Evolutionary conservation across 2,329 filamentous ascomycete genomes (phyloP), one percentile per base, ranked within the genome.

Genomic region (Neurospora sp.): DNA sequence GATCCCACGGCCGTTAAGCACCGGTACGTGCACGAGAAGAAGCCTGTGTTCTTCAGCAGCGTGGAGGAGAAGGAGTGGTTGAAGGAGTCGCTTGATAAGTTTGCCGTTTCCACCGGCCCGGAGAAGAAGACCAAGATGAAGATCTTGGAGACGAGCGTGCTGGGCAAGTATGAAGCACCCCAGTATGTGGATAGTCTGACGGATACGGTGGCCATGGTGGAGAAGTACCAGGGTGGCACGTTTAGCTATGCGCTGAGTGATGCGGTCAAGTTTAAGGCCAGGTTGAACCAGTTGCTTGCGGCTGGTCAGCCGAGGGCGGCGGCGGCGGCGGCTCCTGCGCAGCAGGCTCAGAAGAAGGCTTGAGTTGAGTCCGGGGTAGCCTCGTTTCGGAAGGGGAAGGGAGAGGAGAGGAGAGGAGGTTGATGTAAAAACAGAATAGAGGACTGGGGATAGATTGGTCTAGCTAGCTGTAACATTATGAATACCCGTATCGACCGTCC

Each of bases 41-140:
- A 73, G 70, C 81, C 80, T n/a, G 71, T 81, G 4, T 82, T 82
- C 70, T 79, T 83, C 72, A 78, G 81, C 70, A 77, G 74, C 23
- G 33, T 72, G 38, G 77, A 75, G 69, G 78, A 78, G 76, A 78
- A 77, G 74, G 74, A 74, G 38, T 78, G 75, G 75, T 68, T 77
- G 67, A 70, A 73, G 67, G 38, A 66, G 10, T 71, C 73, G 68
- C 8, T 62, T 1, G 52, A 62, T 5, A 62, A 62, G 28, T 62
- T 62, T 62, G 52, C 52, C 0, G 4, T 62, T 2, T 69, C 72
- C 52, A 57, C 72, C n/a, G 74, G 66, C 8, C 74, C 77, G 40
- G 70, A 73, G 66, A 70, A 73, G 57, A 73, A 71, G 67, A 76
- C 73, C 23, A 77, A 76, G 74, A 71, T 73, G 66, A 79, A 78